Evolutionary conservation across 1,284 basidiomycete genomes (phyloP).

Genomic region (Chondrostereum purpureum): DNA sequence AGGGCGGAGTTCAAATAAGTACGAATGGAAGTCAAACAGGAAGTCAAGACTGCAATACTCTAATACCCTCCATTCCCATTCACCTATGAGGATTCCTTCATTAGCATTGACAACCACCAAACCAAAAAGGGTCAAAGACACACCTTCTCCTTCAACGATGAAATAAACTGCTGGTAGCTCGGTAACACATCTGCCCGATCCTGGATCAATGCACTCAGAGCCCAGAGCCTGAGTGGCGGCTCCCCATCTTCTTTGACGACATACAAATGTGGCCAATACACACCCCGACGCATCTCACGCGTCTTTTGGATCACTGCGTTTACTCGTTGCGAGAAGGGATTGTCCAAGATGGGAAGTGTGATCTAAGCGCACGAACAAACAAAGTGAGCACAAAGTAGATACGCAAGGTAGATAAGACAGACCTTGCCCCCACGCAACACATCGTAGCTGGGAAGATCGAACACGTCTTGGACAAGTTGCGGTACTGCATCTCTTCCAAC

Average conservation of each 20-base stretch:
- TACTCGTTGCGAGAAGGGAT: constrained; percentile 88
- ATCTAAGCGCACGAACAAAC: constrained; percentile 42
- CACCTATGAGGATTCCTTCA: constrained; percentile 1
- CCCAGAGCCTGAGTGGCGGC: constrained; percentile 90
- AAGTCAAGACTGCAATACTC: no score
- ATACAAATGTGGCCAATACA: constrained; percentile 94
- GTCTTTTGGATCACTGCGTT: constrained; percentile 93
- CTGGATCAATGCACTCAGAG: constrained; percentile 89
- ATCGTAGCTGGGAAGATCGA: constrained; percentile 85
- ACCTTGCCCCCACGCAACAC: constrained; percentile 91
- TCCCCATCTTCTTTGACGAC: constrained; percentile 98
- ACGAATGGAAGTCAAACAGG: no score
- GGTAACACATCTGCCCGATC: constrained; percentile 93
- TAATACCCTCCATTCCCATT: constrained; percentile 7
- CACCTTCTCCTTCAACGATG: constrained; percentile 70
- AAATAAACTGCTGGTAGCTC: constrained; percentile 92
- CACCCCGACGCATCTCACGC: constrained; percentile 82
- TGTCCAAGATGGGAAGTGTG: constrained; percentile 85
- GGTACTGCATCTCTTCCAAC: constrained; percentile 95
- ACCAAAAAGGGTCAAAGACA: not conserved
- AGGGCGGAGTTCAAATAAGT: no score
- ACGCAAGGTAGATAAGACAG: constrained; percentile 15
- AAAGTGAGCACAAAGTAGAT: not conserved
- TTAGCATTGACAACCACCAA: not conserved
- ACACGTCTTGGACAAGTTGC: constrained; percentile 91